phyloP scores from a whole-genome alignment of 306 rosid genomes.

The Vigna hirtella region DNA sequence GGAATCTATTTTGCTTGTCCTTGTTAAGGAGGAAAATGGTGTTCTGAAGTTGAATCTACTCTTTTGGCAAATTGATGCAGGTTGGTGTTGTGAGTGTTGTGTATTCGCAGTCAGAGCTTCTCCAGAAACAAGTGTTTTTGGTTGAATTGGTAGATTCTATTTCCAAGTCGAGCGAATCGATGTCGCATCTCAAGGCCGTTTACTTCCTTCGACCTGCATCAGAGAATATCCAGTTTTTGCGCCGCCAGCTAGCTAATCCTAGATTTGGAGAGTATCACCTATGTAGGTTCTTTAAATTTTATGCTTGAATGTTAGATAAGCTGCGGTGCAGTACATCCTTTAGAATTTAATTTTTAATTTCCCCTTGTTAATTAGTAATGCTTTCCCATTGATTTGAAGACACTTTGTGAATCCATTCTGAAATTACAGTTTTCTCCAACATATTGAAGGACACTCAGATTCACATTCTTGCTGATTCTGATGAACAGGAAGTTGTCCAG shows the following conservation, averaged over 20 bases:
- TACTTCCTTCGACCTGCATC: conserved; percentile 90
- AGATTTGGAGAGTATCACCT: conserved; percentile 96
- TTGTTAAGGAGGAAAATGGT: conserved; percentile 20
- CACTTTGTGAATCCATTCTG: conserved; percentile 59
- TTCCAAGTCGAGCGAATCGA: conserved; percentile 81
- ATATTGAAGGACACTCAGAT: conserved; percentile 93
- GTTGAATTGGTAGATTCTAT: conserved; percentile 87
- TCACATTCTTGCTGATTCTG: conserved; percentile 91
- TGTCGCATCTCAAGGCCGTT: conserved; percentile 94
- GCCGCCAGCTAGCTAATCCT: conserved; percentile 81
- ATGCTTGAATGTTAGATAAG: conserved; percentile 27
- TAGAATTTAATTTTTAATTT: conserved; percentile 43
- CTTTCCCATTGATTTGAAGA: conserved; percentile 49
- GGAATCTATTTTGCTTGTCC: conserved; percentile 1
- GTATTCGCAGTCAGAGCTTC: conserved; percentile 94
- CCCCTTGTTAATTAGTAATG: conserved; percentile 27
- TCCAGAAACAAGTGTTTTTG: conserved; percentile 90
- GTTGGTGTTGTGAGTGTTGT: conserved; percentile 90
- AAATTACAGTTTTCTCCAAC: conserved; percentile 96
- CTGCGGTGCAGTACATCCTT: not conserved
- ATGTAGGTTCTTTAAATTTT: conserved; percentile 63
- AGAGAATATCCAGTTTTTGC: conserved; percentile 78
- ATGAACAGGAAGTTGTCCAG: conserved; percentile 94
- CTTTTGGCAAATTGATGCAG: conserved; percentile 55
- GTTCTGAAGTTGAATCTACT: conserved; percentile 19